phyloP scores from a whole-genome alignment of 2,329 filamentous ascomycete genomes.

The Sclerotinia spermophila region DNA sequence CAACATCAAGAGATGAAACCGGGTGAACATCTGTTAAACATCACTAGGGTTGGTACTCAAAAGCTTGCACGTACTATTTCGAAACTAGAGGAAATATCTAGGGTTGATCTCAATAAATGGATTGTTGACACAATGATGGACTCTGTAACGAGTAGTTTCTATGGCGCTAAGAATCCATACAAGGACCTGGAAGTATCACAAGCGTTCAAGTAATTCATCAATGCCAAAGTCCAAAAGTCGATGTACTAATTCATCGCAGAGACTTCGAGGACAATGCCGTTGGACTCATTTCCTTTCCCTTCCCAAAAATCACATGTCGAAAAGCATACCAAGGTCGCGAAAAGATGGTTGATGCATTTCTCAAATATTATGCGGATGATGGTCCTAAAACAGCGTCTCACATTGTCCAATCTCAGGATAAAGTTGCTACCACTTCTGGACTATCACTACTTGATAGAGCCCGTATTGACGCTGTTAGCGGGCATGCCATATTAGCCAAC shows the following conservation, averaged over 20 bases:
- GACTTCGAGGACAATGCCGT: slow-evolving; percentile 1
- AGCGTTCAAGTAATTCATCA: neutral
- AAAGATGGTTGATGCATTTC: neutral
- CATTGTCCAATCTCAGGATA: neutral
- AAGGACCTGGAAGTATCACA: neutral
- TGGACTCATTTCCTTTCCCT: slow-evolving; percentile 1
- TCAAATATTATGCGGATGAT: neutral
- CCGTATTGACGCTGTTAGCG: neutral
- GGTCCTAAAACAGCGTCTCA: neutral
- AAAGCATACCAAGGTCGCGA: slow-evolving; percentile 1
- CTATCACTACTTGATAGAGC: neutral
- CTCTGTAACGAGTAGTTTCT: neutral
- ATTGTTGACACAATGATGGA: neutral
- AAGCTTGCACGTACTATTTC: neutral
- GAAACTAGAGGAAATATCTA: neutral
- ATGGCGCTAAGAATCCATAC: slow-evolving; percentile 1
- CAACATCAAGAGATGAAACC: neutral
- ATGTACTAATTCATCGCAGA: neutral
- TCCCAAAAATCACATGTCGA: neutral
- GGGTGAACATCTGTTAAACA: neutral
- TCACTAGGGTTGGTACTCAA: neutral
- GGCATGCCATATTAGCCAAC: neutral
- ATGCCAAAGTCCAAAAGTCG: neutral
- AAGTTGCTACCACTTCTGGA: neutral
- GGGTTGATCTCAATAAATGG: neutral